A percentile compares a stretch with the other conserved stretches of the same genome.
These are phyloP conservation scores for Coemansia sp. DNA, from an alignment of 192 early-diverging fungal genomes.

Conservation along the genomic window DNA sequence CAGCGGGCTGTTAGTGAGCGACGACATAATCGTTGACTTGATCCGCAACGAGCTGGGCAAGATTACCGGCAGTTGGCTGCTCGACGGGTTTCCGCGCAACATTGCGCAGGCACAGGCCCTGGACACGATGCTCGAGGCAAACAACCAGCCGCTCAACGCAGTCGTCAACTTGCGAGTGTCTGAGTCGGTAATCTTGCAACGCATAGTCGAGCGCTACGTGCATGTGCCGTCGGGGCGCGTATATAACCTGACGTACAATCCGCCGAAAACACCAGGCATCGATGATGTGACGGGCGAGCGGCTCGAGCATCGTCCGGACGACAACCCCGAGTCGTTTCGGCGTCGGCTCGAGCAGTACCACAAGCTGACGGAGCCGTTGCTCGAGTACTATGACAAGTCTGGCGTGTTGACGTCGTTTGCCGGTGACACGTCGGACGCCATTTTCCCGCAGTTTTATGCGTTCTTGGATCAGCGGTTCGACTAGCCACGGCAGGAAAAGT, in stretches of 20 bases:
- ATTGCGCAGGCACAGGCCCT: constrained; percentile 75
- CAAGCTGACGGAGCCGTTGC: constrained; percentile 72
- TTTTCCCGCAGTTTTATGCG: constrained; percentile 78
- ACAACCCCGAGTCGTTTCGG: constrained; percentile 81
- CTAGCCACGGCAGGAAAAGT: constrained; percentile 1
- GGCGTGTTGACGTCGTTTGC: constrained; percentile 66
- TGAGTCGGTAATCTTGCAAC: constrained; percentile 80
- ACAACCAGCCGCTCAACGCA: constrained; percentile 67
- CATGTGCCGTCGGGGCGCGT: constrained; percentile 88
- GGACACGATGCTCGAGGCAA: constrained; percentile 49
- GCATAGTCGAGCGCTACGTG: constrained; percentile 94
- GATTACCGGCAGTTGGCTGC: constrained; percentile 62
- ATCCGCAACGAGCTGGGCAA: constrained; percentile 38
- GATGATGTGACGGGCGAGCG: constrained; percentile 97
- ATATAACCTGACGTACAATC: constrained; percentile 93
- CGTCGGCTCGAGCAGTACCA: constrained; percentile 76
- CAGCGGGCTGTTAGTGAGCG: constrained; percentile 37
- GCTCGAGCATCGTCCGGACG: constrained; percentile 81
- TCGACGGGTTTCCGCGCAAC: constrained; percentile 92
- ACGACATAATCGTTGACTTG: constrained; percentile 43
- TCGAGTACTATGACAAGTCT: constrained; percentile 72
- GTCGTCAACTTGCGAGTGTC: constrained; percentile 92
- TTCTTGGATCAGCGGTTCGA: constrained; percentile 44
- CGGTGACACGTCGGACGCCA: constrained; percentile 86
- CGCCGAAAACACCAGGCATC: constrained; percentile 70